These are phyloP conservation scores for Tulasnella sp. DNA, from an alignment of 768 basidiomycete species.

Conservation along the genomic window DNA sequence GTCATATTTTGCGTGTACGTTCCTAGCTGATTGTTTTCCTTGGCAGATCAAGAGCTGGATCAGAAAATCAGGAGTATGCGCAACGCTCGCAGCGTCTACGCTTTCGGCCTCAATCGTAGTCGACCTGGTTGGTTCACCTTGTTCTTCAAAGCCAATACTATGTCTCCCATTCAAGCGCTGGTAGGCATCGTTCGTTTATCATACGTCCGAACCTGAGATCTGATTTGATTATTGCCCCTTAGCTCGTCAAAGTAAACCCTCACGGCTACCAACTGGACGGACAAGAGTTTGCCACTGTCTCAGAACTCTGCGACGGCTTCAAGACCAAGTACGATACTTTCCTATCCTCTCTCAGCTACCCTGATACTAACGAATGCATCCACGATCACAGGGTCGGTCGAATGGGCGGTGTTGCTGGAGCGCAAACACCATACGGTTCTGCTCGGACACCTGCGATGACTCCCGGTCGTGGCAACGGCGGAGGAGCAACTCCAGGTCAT, in stretches of 20 bases:
- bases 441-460: conserved; percentile 84
- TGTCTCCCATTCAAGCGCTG: conserved; percentile 89
- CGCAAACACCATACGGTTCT: conserved; percentile 43
- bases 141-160: conserved; percentile 91
- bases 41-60: conserved; percentile 78
- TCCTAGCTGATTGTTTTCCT: conserved; percentile 28
- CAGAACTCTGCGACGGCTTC: conserved; percentile 95
- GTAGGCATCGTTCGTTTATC: conserved; percentile 52
- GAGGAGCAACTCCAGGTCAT: conserved; percentile 70
- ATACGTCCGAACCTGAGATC: not conserved
- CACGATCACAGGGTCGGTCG: not conserved
- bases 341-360: not conserved
- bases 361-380: not conserved
- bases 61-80: conserved; percentile 86
- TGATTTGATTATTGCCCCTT: conserved; percentile 17
- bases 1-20: not conserved
- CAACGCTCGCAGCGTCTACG: conserved; percentile 93
- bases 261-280: conserved; percentile 90
- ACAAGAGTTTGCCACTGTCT: conserved; percentile 85
- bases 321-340: conserved; percentile 67
- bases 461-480: conserved; percentile 54
- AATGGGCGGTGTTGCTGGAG: conserved; percentile 7
- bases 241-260: conserved; percentile 87
- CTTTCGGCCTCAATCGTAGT: conserved; percentile 87
- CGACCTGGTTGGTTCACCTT: conserved; percentile 92